Conservation (phyloP, 768 basidiomycete genomes). For the Calocera viscosa region DNA sequence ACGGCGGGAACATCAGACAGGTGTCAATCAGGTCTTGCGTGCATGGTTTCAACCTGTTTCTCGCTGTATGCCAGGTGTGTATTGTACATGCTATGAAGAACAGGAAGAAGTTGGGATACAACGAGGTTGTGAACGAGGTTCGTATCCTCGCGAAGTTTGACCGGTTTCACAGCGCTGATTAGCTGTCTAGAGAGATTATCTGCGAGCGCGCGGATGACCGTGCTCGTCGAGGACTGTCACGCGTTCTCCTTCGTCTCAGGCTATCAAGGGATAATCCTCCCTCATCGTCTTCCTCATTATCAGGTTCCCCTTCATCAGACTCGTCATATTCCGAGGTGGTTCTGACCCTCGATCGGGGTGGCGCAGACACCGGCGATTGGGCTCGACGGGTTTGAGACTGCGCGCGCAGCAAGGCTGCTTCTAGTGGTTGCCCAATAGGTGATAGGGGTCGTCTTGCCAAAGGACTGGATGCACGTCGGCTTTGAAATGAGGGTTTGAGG, state of each 20-base stretch:
- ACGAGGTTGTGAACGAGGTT: background rate
- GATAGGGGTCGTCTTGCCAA: background rate
- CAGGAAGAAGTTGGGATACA: background rate
- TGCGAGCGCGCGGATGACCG: background rate
- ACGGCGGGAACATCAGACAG: no score
- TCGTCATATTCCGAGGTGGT: background rate
- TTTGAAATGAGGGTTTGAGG: background rate
- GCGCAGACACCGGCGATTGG: background rate
- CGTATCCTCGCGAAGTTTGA: background rate
- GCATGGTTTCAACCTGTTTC: no score
- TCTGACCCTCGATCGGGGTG: background rate
- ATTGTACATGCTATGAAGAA: no score
- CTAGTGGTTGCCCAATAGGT: background rate
- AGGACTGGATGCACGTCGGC: background rate
- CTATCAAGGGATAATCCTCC: background rate
- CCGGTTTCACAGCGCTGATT: background rate
- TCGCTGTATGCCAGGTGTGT: no score
- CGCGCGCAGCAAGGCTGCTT: background rate
- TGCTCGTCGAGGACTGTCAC: background rate
- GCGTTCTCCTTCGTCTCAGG: background rate
- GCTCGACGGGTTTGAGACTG: background rate
- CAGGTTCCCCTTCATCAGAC: background rate
- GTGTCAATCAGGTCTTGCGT: no score
- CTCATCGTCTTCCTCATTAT: background rate
- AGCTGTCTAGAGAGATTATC: background rate